A percentile compares a stretch with the other conserved stretches of the same genome.
These are phyloP conservation scores for Paratinospora sagittata DNA, from an alignment of 164 flowering plant species.

Conservation along the genomic window DNA sequence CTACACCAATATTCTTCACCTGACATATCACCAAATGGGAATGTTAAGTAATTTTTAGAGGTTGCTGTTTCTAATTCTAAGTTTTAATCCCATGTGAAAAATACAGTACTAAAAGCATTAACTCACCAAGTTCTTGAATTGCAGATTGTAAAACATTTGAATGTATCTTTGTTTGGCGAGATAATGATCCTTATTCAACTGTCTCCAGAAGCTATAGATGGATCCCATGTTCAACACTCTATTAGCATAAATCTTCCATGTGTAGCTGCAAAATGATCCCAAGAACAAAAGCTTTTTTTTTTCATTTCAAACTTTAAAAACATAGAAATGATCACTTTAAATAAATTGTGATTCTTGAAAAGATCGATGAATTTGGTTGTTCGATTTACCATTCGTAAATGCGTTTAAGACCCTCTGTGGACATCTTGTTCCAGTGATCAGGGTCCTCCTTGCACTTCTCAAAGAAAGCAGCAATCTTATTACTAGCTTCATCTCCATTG, in stretches of 20 bases:
- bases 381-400: slow-evolving; percentile 69
- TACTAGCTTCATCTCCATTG: slow-evolving; percentile 72
- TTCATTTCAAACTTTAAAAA: too few relatives aligned
- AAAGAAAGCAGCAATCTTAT: slow-evolving; percentile 82
- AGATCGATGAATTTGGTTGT: not conserved
- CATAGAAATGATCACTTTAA: too few relatives aligned
- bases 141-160: slow-evolving; percentile 71
- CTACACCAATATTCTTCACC: slow-evolving; percentile 38
- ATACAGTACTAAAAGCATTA: not conserved
- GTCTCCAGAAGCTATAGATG: slow-evolving; percentile 76
- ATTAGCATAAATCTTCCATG: slow-evolving; percentile 97
- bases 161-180: slow-evolving; percentile 75
- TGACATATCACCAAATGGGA: slow-evolving; percentile 19
- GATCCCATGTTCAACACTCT: slow-evolving; percentile 87
- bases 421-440: slow-evolving; percentile 57
- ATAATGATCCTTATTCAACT: slow-evolving; percentile 61
- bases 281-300: not conserved
- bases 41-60: not conserved
- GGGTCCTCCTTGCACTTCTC: slow-evolving; percentile 66
- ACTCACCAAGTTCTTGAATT: slow-evolving; percentile 69
- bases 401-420: slow-evolving; percentile 58
- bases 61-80: not conserved
- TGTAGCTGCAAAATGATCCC: slow-evolving; percentile 54
- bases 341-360: not conserved
- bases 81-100: too few relatives aligned